Evolutionary conservation across 108 stramenopile genomes (phyloP).

Genomic region (Skeletonema potamos): DNA sequence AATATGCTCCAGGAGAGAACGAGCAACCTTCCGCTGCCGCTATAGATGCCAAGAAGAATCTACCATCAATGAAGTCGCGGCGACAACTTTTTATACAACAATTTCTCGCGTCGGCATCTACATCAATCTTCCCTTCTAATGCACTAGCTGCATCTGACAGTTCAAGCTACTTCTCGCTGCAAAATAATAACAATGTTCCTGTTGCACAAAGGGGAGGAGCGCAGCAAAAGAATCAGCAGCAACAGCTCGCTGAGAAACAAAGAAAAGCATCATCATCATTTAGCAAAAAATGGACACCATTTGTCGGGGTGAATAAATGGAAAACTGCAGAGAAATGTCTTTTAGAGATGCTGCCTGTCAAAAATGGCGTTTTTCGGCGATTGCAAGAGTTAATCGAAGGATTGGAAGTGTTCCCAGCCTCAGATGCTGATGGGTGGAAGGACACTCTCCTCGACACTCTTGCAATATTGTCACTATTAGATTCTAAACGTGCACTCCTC

Average conservation of each 20-base stretch:
- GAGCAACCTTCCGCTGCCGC: not conserved
- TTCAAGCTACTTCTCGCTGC: constrained; percentile 36
- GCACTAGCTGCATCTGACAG: not conserved
- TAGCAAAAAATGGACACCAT: constrained; percentile 37
- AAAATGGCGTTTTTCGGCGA: constrained; percentile 64
- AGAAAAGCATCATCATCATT: constrained; percentile 8
- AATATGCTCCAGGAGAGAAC: not conserved
- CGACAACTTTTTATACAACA: not conserved
- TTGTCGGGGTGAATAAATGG: constrained; percentile 34
- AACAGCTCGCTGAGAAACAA: constrained; percentile 18
- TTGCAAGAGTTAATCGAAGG: constrained; percentile 58
- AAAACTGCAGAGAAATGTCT: constrained; percentile 56
- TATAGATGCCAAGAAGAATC: not conserved
- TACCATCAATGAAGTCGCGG: not conserved
- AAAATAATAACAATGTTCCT: constrained; percentile 45
- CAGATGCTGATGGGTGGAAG: constrained; percentile 38
- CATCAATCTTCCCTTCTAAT: not conserved
- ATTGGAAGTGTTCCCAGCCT: constrained; percentile 19
- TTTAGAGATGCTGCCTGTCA: constrained; percentile 69
- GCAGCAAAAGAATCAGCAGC: constrained; percentile 26
- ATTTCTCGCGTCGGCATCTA: not conserved
- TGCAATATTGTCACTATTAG: constrained; percentile 44
- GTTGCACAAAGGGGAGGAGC: constrained; percentile 18
- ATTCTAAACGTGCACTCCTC: constrained; percentile 60
- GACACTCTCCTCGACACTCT: constrained; percentile 39